A percentile compares a stretch with the other conserved stretches of the same genome.
phyloP scores from a whole-genome alignment of 306 rosid species.

The Malus domestica region ASM211411v1 NC_041792.1:29898907-29899406 shows the following conservation, averaged over 20 bases:
- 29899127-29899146: constrained; percentile 13
- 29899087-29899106: constrained; percentile 47
- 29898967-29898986: constrained; percentile 32
- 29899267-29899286: neutral
- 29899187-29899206: neutral
- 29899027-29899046: constrained; percentile 65
- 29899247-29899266: neutral
- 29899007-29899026: constrained; percentile 59
- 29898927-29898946: neutral
- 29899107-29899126: constrained; percentile 28
- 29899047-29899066: constrained; percentile 48
- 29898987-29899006: constrained; percentile 57
- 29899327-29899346: neutral
- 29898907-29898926: neutral
- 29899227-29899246: neutral
- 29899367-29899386: neutral
- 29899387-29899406: neutral
- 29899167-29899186: neutral
- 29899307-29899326: neutral
- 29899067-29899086: constrained; percentile 61
- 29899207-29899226: no score
- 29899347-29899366: neutral
- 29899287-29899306: neutral
- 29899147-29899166: neutral
- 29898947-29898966: neutral